Base-by-base conservation (phyloP, 345 rosid genomes). In the Firmiana major region DNA sequence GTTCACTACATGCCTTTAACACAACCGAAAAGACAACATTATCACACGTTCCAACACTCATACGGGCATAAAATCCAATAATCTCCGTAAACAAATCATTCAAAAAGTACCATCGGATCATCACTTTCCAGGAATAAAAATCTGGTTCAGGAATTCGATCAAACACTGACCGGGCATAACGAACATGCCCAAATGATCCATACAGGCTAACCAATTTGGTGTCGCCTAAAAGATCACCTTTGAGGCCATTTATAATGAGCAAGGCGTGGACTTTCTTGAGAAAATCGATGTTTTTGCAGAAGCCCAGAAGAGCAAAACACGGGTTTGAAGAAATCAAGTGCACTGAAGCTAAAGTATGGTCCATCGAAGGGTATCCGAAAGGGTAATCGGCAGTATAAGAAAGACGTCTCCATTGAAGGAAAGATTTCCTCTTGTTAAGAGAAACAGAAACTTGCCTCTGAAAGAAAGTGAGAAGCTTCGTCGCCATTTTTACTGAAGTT, bases 1-100 rank as follows among this genome's bases (percentile, higher is more conserved):
- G 53, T 84, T 90, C 92, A 57, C 91, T 66, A 57, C 97, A 91
- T 0, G 98, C 96, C 87, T 91, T 93, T 60, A 93, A 77, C 65
- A 88, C 87, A 45, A 83, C 68, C 8, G 98, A 90, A 46, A 94
- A 82, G 58, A 88, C 87, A 8, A 85, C 79, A 77, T 88, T 75
- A 75, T 94, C 93, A 46, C 31, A 67, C 66, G 76, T 80, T 15
- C 48, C 79, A 19, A 85, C 59, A 16, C 76, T 75, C 94, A 86
- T 73, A 17, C 79, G 64, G 21, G 22, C 75, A 74, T 89, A 85
- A 45, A 89, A 71, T 28, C 78, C 77, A 55, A 89, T 34, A 53
- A 91, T 71, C 68, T 87, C 88, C 7, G 21, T 9, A 55, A 82
- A 86, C 78, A 83, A 59, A 7, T 83, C 79, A 5, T 85, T 85